Percentiles rank a stretch among this genome's conserved stretches.
Evolutionary conservation across 139 green algal species (phyloP).

Genomic region (Zygnema cylindricum): DNA sequence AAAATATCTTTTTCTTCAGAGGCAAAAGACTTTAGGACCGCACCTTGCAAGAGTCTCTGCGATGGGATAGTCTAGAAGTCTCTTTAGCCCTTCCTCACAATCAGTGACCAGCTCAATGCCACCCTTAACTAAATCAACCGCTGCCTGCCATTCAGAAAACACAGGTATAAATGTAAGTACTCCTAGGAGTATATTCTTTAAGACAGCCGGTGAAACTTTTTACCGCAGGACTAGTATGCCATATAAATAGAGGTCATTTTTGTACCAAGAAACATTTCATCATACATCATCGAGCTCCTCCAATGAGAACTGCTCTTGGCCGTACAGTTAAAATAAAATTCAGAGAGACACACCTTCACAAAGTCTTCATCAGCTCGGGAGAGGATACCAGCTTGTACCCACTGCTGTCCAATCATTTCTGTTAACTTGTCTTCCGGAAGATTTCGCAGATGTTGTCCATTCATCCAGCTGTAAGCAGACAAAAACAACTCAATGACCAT

Average conservation of each 20-base stretch:
- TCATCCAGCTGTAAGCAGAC: constrained; percentile 75
- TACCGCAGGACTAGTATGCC: no score
- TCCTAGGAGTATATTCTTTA: neutral
- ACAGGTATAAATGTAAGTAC: neutral
- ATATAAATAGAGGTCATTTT: no score
- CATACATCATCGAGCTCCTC: no score
- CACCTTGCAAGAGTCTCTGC: constrained; percentile 75
- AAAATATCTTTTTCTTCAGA: no score
- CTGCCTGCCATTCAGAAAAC: constrained; percentile 18
- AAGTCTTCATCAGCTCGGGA: constrained; percentile 10
- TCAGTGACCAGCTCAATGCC: constrained; percentile 73
- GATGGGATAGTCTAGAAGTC: constrained; percentile 87
- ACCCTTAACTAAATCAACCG: constrained; percentile 48
- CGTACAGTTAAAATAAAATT: no score
- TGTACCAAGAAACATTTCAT: no score
- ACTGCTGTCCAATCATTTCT: constrained; percentile 60
- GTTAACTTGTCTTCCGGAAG: constrained; percentile 70
- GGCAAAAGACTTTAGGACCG: no score
- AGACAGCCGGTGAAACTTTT: no score
- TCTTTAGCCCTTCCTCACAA: constrained; percentile 70
- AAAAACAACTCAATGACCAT: no score
- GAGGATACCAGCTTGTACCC: constrained; percentile 73
- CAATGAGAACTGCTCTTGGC: no score
- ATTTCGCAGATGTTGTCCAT: constrained; percentile 84
- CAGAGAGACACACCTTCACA: constrained; percentile 38